Evolutionary conservation across 306 rosid genomes (phyloP), one percentile per base, ranked within the genome.

Genomic region (Dalbergia cultrata): DNA sequence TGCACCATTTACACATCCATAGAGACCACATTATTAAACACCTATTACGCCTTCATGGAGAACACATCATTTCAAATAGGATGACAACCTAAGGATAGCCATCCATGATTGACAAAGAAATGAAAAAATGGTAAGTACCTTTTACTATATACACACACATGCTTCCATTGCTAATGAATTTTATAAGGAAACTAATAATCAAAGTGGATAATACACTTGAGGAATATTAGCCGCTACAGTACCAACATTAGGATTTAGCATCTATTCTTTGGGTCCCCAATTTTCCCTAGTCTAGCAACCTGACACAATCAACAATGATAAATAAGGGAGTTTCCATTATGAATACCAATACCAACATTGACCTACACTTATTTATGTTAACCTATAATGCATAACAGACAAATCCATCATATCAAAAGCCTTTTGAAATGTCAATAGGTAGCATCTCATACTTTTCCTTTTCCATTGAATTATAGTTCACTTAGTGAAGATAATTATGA

Each of bases 211-310:
- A 47, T 62, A 65, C 68, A 96, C 98, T 98, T 92, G 98, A 81
- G 98, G 97, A 49, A 96, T 96, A 68, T 96, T 93, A 17, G 99
- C 86, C 10, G 99, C 89, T 69, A 96, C 98, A 5, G 98, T 96
- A 73, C 99, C 99, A 79, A 97, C 99, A 88, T 96, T 96, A 2
- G 99, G 99, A 88, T 96, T 96, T 63, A 98, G 99, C 99, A 96
- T 96, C 84, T 93, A 91, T 77, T 98, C 99, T 87, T 98, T 92
- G 54, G 99, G 99, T 58, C 98, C 98, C 73, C 93, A 91, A 96
- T 92, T 82, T 96, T 96, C 70, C 99, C 99, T 3, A 96, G 91
- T 85, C 87, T 92, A 67, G 99, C 99, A 85, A 96, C 99, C 99
- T 96, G 84, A 52, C 45, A 79, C 74, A 72, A 83, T 72, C 80